Evolutionary conservation across 208 protist species (phyloP).

Genomic region (Acanthamoeba castellanii): DNA sequence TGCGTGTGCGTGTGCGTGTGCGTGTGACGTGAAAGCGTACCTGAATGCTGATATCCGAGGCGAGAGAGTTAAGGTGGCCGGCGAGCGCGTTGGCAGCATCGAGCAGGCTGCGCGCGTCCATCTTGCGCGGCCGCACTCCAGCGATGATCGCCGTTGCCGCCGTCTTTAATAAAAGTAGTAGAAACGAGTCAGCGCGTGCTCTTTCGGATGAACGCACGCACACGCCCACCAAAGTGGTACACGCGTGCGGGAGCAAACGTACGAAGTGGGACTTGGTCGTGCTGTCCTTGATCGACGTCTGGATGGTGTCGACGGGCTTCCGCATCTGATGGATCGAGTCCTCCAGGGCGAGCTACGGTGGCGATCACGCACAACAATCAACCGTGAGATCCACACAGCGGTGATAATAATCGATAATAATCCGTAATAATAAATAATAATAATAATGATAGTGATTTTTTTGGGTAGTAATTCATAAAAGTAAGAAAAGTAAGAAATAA

Average conservation of each 20-base stretch:
- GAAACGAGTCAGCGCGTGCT: neutral
- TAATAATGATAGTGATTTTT: too few relatives aligned
- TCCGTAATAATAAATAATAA: too few relatives aligned
- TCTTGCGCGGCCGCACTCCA: neutral
- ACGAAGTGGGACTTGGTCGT: neutral
- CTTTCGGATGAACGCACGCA: neutral
- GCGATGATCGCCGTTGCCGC: constrained; percentile 25
- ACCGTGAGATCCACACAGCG: neutral
- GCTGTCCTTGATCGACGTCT: constrained; percentile 14
- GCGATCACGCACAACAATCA: neutral
- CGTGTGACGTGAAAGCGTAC: neutral
- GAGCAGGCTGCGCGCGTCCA: constrained; percentile 46
- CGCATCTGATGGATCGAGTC: constrained; percentile 29
- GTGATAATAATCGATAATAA: too few relatives aligned
- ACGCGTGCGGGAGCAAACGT: neutral
- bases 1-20: neutral
- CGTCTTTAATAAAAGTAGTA: neutral
- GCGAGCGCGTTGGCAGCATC: constrained; percentile 49
- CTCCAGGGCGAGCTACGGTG: neutral
- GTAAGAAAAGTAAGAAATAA: too few relatives aligned
- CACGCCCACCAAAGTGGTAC: neutral
- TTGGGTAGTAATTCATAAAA: too few relatives aligned
- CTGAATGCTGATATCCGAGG: constrained; percentile 49
- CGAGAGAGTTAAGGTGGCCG: neutral
- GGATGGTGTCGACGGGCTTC: constrained; percentile 19